Conservation (phyloP, 78 protist genomes). For the Dictyostelium intermedium region DNA sequence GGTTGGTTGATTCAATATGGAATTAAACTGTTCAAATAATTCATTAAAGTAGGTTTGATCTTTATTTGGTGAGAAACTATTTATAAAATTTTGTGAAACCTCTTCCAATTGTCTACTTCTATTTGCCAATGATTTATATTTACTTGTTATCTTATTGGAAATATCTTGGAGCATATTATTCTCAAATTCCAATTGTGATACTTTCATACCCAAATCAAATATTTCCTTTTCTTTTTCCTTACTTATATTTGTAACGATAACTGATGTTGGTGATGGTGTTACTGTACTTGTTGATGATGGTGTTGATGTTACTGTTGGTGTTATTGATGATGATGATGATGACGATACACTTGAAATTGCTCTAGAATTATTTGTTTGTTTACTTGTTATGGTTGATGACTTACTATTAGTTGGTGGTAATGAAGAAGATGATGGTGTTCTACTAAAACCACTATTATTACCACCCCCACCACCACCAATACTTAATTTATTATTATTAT, state of each 20-base stretch:
- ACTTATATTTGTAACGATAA: neutral
- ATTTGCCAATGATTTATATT: slow-evolving; percentile 20
- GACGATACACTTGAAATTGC: neutral
- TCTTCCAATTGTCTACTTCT: slow-evolving; percentile 51
- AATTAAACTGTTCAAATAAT: slow-evolving; percentile 13
- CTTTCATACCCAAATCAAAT: slow-evolving; percentile 51
- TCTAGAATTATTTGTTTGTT: neutral
- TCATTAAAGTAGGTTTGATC: slow-evolving; percentile 1
- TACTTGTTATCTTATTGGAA: slow-evolving; percentile 29
- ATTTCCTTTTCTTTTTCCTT: neutral
- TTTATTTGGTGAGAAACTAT: slow-evolving; percentile 41
- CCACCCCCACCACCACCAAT: neutral
- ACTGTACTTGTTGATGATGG: neutral
- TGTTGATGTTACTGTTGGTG: neutral
- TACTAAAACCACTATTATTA: neutral
- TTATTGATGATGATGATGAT: neutral
- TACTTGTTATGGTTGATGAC: neutral
- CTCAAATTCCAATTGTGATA: slow-evolving; percentile 76
- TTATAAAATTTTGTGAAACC: slow-evolving; percentile 15
- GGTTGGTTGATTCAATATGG: neutral
- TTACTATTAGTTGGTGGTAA: slow-evolving; percentile 9
- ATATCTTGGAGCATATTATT: slow-evolving; percentile 71
- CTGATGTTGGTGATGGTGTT: neutral
- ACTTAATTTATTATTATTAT: neutral
- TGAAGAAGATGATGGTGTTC: neutral